Evolutionary conservation across 371 early-diverging fungal genomes (phyloP), one percentile per base, ranked within the genome.

Genomic region (Globomyces sp.): DNA sequence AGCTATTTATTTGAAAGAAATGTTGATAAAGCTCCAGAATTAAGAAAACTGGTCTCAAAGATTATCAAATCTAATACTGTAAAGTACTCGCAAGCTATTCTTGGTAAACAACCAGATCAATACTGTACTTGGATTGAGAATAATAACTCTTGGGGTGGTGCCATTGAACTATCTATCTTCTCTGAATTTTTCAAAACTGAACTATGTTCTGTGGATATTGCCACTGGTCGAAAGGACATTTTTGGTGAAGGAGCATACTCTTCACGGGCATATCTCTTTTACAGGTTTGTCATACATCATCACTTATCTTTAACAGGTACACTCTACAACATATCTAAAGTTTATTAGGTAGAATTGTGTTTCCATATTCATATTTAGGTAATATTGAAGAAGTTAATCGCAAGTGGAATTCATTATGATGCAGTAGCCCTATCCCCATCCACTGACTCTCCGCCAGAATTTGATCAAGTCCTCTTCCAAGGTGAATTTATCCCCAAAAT

Each of bases 141-240:
- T 47, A 58, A 73, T 2, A 46, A 63, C 10, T 74, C 76, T 65
- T 89, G 89, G 89, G 89, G 89, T 63, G 89, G 89, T n/a, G 89
- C 83, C 5, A 85, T 89, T 49, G 89, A 87, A 60, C 71, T 87
- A 63, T 72, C 78, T 0, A 71, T 79, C 34, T 65, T 79, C 37
- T 67, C 74, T 11, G 66, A 68, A 5, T 66, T 67, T 40, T 83
- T 75, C 47, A 48, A 66, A 36, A 65, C 76, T 13, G 86, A 89
- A 60, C 85, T 88, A 3, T 71, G 71, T 70, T 81, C 81, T 1
- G 66, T 89, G 40, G 88, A 89, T 63, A 81, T 86, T 9, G 42
- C 70, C 9, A 75, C 77, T 2, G 45, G 53, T 47, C 66, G 84
- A 4, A 69, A 77, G 1, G 84, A 87, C 67, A 67, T 76, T 34